Evolutionary conservation across 1,139 yeast genomes (phyloP).

Genomic region (Hansenula anomala): DNA sequence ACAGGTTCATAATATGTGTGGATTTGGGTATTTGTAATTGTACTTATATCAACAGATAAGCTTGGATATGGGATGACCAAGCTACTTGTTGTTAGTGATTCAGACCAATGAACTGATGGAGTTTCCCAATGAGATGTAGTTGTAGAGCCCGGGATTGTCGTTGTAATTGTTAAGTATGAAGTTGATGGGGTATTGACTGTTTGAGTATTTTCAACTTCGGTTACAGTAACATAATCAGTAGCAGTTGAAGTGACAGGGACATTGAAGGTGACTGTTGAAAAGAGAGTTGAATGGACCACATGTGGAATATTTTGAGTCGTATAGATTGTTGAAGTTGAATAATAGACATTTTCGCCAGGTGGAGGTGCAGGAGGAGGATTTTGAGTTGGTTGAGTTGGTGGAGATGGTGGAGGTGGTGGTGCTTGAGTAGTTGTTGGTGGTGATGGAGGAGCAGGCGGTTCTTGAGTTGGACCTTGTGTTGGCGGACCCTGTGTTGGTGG

Average conservation of each 20-base stretch:
- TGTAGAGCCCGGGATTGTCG: conserved; percentile 10
- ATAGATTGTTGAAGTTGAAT: background rate
- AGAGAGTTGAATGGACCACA: conserved; percentile 5
- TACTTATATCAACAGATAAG: conserved; percentile 3
- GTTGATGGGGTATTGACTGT: conserved; percentile 5
- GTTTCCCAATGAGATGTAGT: background rate
- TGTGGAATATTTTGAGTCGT: background rate
- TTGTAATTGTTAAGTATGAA: conserved; percentile 9
- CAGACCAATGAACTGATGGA: conserved; percentile 5
- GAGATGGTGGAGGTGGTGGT: too few species aligned
- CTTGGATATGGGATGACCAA: conserved; percentile 13
- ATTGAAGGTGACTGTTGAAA: conserved; percentile 6
- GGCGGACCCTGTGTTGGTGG: conserved; percentile 1
- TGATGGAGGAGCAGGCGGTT: conserved; percentile 1
- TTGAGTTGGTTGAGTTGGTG: conserved; percentile 1
- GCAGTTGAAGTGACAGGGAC: conserved; percentile 5
- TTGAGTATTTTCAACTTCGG: conserved; percentile 1
- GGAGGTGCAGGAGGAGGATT: background rate
- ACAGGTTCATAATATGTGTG: conserved; percentile 4
- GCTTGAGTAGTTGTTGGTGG: conserved; percentile 4
- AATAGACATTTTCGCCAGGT: background rate
- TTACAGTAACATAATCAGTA: background rate
- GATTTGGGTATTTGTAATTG: conserved; percentile 1
- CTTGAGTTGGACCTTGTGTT: background rate
- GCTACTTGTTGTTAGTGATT: conserved; percentile 3